Base-by-base conservation (phyloP, 2,329 filamentous ascomycete genomes). In the Knufia petricola region DNA sequence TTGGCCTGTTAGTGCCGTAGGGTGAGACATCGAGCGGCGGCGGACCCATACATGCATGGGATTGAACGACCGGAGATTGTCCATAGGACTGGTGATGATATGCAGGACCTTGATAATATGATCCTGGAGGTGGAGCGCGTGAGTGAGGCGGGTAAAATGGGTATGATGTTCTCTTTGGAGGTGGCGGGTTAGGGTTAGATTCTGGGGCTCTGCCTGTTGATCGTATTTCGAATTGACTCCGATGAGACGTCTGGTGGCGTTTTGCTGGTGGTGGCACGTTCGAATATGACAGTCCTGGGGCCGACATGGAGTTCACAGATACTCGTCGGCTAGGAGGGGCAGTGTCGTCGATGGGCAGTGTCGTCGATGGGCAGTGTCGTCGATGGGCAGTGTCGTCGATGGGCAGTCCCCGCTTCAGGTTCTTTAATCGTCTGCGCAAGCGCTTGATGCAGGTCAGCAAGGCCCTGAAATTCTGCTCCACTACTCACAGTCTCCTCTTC, bases 231-330 rank as follows among this genome's bases (percentile, higher is more conserved):
- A 50, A 40, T 37, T 57, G 57, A 26, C 55, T 52, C 32, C 55
- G 55, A 45, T 55, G 57, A 21, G 50, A 51, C 21, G 54, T 50
- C 41, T 59, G 57, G 47, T 59, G 57, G 38, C 55, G 51, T 32
- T 59, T 59, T 1, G 57, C 49, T 3, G 57, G 55, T 40, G 57
- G 56, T 13, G 57, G 55, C 24, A 59, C 43, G 1, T 54, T 59
- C 10, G 54, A 59, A 13, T 55, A 50, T 3, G 52, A 34, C 6
- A 52, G 43, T 17, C 46, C 51, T 24, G 50, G 47, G 19, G 57
- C 54, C 19, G 57, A 58, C 52, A 55, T 56, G 13, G 56, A 46
- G 20, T 38, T 36, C 4, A 4, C 30, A 15, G 55, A 50, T 6
- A 54, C 50, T 9, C 50, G 50, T 24, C 49, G 40, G 21, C 39